These are phyloP conservation scores for Megacollybia marginata DNA, from an alignment of 768 basidiomycete genomes.

Conservation along the genomic window DNA sequence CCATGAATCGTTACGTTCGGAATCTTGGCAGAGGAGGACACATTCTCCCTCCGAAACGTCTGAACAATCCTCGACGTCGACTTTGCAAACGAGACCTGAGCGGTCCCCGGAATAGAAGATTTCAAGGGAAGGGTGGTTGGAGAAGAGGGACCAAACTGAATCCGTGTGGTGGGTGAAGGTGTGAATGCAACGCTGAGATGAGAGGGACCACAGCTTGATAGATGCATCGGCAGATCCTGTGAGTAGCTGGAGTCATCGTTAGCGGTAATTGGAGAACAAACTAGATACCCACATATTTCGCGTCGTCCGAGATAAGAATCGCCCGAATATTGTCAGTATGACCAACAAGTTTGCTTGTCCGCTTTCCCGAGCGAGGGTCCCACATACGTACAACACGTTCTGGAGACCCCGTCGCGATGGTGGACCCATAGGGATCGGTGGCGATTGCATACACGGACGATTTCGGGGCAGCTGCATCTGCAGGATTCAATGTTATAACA, in stretches of 20 bases:
- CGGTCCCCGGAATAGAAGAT: constrained; percentile 94
- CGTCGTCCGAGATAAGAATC: constrained; percentile 84
- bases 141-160: constrained; percentile 90
- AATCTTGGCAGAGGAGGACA: constrained; percentile 69
- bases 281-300: constrained; percentile 65
- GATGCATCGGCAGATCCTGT: constrained; percentile 86
- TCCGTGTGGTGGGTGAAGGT: constrained; percentile 95
- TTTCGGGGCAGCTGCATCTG: constrained; percentile 60
- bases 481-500: constrained; percentile 57
- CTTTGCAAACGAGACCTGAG: constrained; percentile 80
- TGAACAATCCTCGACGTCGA: constrained; percentile 79
- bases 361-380: constrained; percentile 85
- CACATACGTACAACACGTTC: constrained; percentile 87
- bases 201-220: constrained; percentile 91
- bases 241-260: constrained; percentile 43
- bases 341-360: constrained; percentile 80
- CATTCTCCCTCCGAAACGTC: constrained; percentile 90
- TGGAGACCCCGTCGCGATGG: constrained; percentile 85
- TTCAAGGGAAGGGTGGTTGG: constrained; percentile 77
- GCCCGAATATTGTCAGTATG: constrained; percentile 97
- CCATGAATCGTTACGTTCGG: constrained; percentile 16
- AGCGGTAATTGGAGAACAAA: constrained; percentile 5
- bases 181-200: constrained; percentile 84
- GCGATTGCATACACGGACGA: constrained; percentile 74
- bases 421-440: constrained; percentile 69